Base-by-base conservation (phyloP, 1,284 basidiomycete genomes). In the Termitomyces sp. region DNA sequence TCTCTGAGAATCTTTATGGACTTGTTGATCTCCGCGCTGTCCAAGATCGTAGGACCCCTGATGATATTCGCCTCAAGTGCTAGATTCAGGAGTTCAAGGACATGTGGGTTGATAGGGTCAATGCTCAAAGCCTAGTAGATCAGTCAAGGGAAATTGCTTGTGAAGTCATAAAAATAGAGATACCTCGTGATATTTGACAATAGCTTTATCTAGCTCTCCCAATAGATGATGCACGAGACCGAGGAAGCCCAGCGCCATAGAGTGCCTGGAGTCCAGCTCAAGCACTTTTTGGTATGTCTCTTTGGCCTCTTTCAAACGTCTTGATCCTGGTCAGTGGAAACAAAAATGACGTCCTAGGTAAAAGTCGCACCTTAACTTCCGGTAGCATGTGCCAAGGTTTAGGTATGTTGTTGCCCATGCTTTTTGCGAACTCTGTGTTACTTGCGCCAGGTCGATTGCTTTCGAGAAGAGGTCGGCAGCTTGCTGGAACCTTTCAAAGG, bases 341-440 rank as follows among this genome's bases (percentile, higher is more conserved):
- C n/a, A 21, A 33, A 38, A 9, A 14, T 16, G n/a, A 24, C 39
- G 19, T 44, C n/a, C n/a, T 19, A 39, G 19, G 1, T 10, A n/a
- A 16, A 35, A 44, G 16, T 34, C 44, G 68, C 57, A 91, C 88
- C 80, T 81, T 7, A 89, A 72, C 66, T 91, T 90, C 14, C 93
- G 82, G 59, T 83, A 84, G 49, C 88, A 87, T 37, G 95, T 95
- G 6, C 91, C 93, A 9, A 97, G 80, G 66, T 97, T 97, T 53
- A 97, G 76, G 66, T 92, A 93, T 0, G 92, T 93, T 9, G 86
- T 83, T 0, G 84, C 80, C 94, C 96, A 98, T 0, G 86, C 81
- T 14, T 79, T 77, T 52, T 90, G 83, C 0, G 91, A 88, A 44
- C 86, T 87, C 68, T 97, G 93, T 11, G 93, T 89, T 3, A 89